Percentiles rank a stretch among this genome's conserved stretches.
These are phyloP conservation scores for Cordyceps farinosa DNA, from an alignment of 2,329 filamentous ascomycete genomes.

Conservation along the genomic window DNA sequence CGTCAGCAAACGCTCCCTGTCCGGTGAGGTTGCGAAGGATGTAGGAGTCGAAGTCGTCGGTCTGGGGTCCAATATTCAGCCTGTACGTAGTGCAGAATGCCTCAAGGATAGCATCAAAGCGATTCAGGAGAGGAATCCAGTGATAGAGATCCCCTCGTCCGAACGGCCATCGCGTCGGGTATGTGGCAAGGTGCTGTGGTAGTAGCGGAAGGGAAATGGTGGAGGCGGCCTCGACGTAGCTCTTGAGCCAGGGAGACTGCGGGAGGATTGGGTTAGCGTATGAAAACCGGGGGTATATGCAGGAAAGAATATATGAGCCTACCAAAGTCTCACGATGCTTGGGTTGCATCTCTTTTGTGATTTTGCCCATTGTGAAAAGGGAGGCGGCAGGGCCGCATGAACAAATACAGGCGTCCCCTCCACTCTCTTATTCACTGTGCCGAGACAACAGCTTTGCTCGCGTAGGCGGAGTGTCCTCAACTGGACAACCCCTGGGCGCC, in stretches of 20 bases:
- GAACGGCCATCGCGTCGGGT: slow-evolving; percentile 90
- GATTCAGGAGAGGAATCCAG: slow-evolving; percentile 92
- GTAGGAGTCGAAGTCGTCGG: slow-evolving; percentile 65
- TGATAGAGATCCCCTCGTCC: slow-evolving; percentile 94
- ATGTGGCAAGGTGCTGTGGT: slow-evolving; percentile 70
- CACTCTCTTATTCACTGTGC: slow-evolving; percentile 45
- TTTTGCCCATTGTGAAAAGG: slow-evolving; percentile 62
- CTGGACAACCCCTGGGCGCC: slow-evolving; percentile 29
- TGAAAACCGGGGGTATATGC: background rate
- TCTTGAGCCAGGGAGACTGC: slow-evolving; percentile 82
- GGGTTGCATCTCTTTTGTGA: slow-evolving; percentile 62
- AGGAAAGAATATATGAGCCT: slow-evolving; percentile 29
- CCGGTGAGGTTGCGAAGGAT: slow-evolving; percentile 58
- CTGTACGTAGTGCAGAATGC: slow-evolving; percentile 77
- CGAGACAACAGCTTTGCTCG: slow-evolving; percentile 39
- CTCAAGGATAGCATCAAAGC: slow-evolving; percentile 86
- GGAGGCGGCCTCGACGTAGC: slow-evolving; percentile 71
- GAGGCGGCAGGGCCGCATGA: slow-evolving; percentile 57
- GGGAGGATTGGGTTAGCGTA: slow-evolving; percentile 25
- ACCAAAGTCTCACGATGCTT: slow-evolving; percentile 67
- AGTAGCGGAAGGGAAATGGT: slow-evolving; percentile 70
- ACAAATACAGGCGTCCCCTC: slow-evolving; percentile 52
- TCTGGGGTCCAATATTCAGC: slow-evolving; percentile 76
- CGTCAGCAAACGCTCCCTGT: slow-evolving; percentile 48
- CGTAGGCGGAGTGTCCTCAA: slow-evolving; percentile 31